Conservation (phyloP, 345 rosid species). For the Salix caprea region DNA sequence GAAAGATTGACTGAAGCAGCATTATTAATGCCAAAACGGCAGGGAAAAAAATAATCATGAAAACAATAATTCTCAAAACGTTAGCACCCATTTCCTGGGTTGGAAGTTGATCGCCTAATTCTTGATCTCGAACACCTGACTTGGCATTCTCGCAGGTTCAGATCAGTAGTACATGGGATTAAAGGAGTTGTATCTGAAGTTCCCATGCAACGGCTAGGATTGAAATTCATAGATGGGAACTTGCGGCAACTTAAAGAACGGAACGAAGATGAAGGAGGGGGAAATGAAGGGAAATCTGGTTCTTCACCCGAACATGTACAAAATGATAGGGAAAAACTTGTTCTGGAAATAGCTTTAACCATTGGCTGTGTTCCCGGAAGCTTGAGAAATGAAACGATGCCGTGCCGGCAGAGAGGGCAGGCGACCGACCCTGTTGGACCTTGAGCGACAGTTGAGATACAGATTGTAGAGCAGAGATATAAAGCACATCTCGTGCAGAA, state of each 20-base stretch:
- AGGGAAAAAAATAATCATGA: not conserved
- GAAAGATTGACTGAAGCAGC: not conserved
- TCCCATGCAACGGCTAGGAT: slow-evolving; percentile 65
- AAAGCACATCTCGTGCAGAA: slow-evolving; percentile 84
- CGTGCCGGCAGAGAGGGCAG: slow-evolving; percentile 88
- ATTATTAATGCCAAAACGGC: not conserved
- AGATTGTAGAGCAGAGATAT: slow-evolving; percentile 72
- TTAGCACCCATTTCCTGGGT: slow-evolving; percentile 55
- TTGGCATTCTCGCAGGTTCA: slow-evolving; percentile 31
- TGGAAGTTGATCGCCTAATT: slow-evolving; percentile 45
- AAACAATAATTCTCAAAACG: not conserved
- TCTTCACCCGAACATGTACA: slow-evolving; percentile 72
- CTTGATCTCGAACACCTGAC: slow-evolving; percentile 52
- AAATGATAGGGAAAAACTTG: slow-evolving; percentile 68
- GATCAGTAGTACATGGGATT: slow-evolving; percentile 35
- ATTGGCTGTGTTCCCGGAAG: slow-evolving; percentile 47
- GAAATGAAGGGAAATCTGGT: slow-evolving; percentile 44
- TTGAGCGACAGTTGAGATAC: slow-evolving; percentile 39
- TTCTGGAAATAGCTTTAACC: slow-evolving; percentile 45
- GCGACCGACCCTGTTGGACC: slow-evolving; percentile 72
- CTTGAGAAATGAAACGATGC: slow-evolving; percentile 71
- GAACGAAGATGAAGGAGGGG: slow-evolving; percentile 65
- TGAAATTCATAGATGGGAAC: slow-evolving; percentile 55
- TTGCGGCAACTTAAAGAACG: slow-evolving; percentile 68
- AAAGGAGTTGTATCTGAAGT: slow-evolving; percentile 49